These are phyloP conservation scores for Cydonia oblonga DNA, from an alignment of 331 rosid species.

Conservation along the genomic window DNA sequence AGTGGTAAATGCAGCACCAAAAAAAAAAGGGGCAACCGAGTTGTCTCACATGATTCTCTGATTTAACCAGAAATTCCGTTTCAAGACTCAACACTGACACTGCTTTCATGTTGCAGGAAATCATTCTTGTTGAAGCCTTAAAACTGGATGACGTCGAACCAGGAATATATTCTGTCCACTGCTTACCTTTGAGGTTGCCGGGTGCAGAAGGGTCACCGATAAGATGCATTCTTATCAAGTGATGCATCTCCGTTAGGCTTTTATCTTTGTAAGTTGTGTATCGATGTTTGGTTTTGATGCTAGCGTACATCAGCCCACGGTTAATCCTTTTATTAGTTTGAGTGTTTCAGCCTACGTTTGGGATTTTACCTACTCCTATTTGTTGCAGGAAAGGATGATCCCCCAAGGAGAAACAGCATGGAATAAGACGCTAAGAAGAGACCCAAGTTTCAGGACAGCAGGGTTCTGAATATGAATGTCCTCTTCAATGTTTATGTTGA, in stretches of 20 bases:
- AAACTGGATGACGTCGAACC: conserved; percentile 61
- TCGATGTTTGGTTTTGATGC: neutral
- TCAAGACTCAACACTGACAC: neutral
- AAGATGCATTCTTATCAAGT: conserved; percentile 61
- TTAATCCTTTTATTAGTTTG: neutral
- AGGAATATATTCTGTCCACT: conserved; percentile 60
- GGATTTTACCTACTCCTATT: neutral
- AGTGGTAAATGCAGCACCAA: neutral
- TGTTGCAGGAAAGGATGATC: conserved; percentile 5
- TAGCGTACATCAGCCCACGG: neutral
- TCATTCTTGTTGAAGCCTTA: conserved; percentile 83
- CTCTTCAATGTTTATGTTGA: too few relatives aligned
- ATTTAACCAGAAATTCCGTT: too few relatives aligned
- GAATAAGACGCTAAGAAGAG: neutral
- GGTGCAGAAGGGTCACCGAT: conserved; percentile 85
- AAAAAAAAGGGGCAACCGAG: neutral
- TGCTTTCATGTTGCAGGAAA: conserved; percentile 45
- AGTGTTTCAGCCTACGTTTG: neutral
- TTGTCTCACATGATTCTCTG: too few relatives aligned
- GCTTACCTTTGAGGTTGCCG: too few relatives aligned
- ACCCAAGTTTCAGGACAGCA: neutral
- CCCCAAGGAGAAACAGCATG: neutral
- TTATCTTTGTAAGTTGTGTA: neutral
- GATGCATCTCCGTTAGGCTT: neutral
- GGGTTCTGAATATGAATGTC: too few relatives aligned